Base-by-base conservation (phyloP, 1,284 basidiomycete species). In the Cystobasidium pallidum region DNA sequence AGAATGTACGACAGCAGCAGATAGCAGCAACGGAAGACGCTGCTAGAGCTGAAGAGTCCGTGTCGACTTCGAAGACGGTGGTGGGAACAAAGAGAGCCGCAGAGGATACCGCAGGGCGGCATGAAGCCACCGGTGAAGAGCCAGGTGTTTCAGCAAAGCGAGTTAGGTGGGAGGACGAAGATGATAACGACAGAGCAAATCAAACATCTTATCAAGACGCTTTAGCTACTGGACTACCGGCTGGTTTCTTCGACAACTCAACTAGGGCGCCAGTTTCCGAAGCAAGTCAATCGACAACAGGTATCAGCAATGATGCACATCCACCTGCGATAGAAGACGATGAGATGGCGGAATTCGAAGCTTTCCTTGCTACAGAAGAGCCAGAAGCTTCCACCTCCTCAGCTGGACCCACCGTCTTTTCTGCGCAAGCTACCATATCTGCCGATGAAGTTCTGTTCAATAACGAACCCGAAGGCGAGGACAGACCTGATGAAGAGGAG, bases 211-310 rank as follows among this genome's bases (percentile, higher is more conserved):
- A 10, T 39, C 13, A 6, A 10, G 32, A 13, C 8, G 21, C 49
- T 32, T 13, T 19, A 10, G 39, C 51, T 24, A 45, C 66, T 47
- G 51, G 36, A 21, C 47, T 73, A 19, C 72, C 72, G 24, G 49
- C 64, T 59, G 72, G 72, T 19, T 73, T 73, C 66, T 73, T 73
- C 47, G 72, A 73, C 47, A 41, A 67, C 30, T 66, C 72, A 19
- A 58, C 19, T 19, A 28, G 47, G 43, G 70, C 63, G 21, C 63
- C 63, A 19, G 26, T 28, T 17, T 19, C n/a, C 54, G 36, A 36
- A 19, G 19, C 24, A 32, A 62, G 43, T 45, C 55, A 57, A 30
- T 30, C 43, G 30, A 55, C 24, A 65, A 49, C 32, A 28, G 51
- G 57, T n/a, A 24, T 36, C 6, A n/a, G 3, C 55, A 39, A n/a